phyloP scores from a whole-genome alignment of 2,329 filamentous ascomycete genomes.

The Neofusicoccum kwambonambiense region DNA sequence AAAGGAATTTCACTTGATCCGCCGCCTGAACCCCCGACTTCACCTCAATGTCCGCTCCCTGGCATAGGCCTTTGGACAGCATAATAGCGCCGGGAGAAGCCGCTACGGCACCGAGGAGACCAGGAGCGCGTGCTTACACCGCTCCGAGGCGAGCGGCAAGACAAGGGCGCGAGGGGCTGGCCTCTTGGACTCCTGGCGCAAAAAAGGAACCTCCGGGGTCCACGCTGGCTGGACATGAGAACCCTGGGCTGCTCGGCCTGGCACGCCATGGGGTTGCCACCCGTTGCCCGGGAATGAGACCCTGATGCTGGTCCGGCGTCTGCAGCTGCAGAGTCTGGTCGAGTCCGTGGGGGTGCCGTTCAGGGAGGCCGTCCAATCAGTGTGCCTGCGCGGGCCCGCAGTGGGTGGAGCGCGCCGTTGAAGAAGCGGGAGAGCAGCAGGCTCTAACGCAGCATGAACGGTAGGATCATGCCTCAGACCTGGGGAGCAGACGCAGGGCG shows the following conservation, averaged over 20 bases:
- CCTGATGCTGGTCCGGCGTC: not conserved
- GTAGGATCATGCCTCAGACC: not conserved
- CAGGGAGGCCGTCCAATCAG: not conserved
- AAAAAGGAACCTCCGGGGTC: not conserved
- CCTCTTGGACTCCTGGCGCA: not conserved
- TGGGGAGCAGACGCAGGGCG: conserved; percentile 6
- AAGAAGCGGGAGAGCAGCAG: conserved; percentile 14
- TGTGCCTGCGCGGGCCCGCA: not conserved
- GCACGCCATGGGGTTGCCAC: not conserved
- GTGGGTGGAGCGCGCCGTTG: conserved; percentile 10
- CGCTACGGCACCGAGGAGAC: not conserved
- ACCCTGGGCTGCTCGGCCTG: not conserved
- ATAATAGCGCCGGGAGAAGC: conserved; percentile 1
- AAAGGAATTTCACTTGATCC: conserved; percentile 2
- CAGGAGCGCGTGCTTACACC: conserved; percentile 9
- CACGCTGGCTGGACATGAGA: not conserved
- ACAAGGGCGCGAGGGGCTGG: not conserved
- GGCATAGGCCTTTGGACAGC: not conserved
- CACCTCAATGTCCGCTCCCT: not conserved
- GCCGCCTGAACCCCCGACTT: not conserved
- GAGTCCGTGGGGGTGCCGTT: not conserved
- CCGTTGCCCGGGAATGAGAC: not conserved
- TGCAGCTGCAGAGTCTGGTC: not conserved
- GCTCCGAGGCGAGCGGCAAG: not conserved
- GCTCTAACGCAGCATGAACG: not conserved